Evolutionary conservation across 352 stramenopile species (phyloP).

Genomic region (Phytophthora litchii): DNA sequence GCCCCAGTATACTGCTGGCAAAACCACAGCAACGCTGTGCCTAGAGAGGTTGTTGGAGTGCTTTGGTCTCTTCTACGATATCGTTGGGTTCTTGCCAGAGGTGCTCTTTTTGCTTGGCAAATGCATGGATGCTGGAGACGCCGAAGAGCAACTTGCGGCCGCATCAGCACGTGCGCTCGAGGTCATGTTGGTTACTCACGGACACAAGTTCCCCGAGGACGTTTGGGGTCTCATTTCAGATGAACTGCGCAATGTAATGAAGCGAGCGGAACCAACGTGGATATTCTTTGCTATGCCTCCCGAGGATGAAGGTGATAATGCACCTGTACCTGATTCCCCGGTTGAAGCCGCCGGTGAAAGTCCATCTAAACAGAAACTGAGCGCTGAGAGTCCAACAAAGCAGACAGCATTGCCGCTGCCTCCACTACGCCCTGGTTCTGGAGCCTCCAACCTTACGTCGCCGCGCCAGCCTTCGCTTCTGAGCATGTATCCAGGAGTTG

Average conservation of each 20-base stretch:
- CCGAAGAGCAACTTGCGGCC: slow-evolving; percentile 69
- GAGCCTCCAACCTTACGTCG: slow-evolving; percentile 31
- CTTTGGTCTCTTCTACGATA: slow-evolving; percentile 84
- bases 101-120: slow-evolving; percentile 79
- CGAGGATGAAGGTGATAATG: slow-evolving; percentile 4
- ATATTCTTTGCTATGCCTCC: slow-evolving; percentile 55
- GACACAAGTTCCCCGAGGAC: slow-evolving; percentile 80
- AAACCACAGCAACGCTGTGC: slow-evolving; percentile 71
- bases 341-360: slow-evolving; percentile 12
- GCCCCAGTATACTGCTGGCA: slow-evolving; percentile 42
- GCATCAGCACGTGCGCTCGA: slow-evolving; percentile 66
- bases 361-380: slow-evolving; percentile 12
- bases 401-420: slow-evolving; percentile 9
- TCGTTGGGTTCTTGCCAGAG: slow-evolving; percentile 76
- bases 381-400: not conserved
- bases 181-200: slow-evolving; percentile 70
- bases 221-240: slow-evolving; percentile 84
- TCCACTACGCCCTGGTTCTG: slow-evolving; percentile 5
- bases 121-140: slow-evolving; percentile 78
- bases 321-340: not conserved
- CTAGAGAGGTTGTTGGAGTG: slow-evolving; percentile 67
- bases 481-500: slow-evolving; percentile 71
- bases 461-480: slow-evolving; percentile 62
- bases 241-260: slow-evolving; percentile 80
- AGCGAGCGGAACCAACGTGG: slow-evolving; percentile 75